A percentile compares a stretch with the other conserved stretches of the same genome.
Evolutionary conservation across 1,284 basidiomycete genomes (phyloP).

Genomic region (Thecaphora thlaspeos): DNA sequence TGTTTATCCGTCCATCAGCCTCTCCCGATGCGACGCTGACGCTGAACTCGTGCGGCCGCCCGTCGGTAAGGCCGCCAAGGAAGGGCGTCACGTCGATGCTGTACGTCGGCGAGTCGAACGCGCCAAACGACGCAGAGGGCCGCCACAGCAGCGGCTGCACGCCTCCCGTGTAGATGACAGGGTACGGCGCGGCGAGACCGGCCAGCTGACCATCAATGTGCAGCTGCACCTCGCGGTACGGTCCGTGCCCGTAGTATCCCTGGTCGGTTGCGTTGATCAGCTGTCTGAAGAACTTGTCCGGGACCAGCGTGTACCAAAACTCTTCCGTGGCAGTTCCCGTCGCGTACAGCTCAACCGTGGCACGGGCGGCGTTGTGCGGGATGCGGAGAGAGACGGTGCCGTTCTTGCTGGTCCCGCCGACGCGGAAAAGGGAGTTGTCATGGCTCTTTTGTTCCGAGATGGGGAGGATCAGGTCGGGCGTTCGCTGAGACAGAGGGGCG

Average conservation of each 20-base stretch:
- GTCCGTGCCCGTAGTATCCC: slow-evolving; percentile 56
- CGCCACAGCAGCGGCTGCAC: slow-evolving; percentile 73
- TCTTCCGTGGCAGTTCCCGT: slow-evolving; percentile 28
- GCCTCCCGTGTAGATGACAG: slow-evolving; percentile 78
- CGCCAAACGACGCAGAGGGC: slow-evolving; percentile 75
- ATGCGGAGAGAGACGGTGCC: slow-evolving; percentile 16
- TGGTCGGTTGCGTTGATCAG: slow-evolving; percentile 64
- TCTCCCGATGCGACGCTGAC: slow-evolving; percentile 74
- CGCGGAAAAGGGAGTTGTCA: slow-evolving; percentile 18
- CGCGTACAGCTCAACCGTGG: slow-evolving; percentile 41
- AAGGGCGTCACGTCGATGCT: slow-evolving; percentile 77
- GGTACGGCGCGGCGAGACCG: slow-evolving; percentile 73
- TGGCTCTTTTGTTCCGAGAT: slow-evolving; percentile 23
- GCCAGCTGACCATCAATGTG: slow-evolving; percentile 73
- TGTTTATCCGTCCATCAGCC: slow-evolving; percentile 64
- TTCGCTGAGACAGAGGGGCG: slow-evolving; percentile 10
- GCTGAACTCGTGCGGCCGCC: slow-evolving; percentile 68
- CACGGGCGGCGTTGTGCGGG: slow-evolving; percentile 24
- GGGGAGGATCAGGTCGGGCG: slow-evolving; percentile 21
- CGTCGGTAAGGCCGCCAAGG: slow-evolving; percentile 70
- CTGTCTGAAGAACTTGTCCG: slow-evolving; percentile 65
- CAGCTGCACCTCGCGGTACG: slow-evolving; percentile 76
- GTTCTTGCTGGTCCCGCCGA: slow-evolving; percentile 18
- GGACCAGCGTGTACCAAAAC: slow-evolving; percentile 69
- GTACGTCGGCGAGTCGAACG: slow-evolving; percentile 75